Evolutionary conservation across 2,329 filamentous ascomycete species (phyloP), one percentile per base, ranked within the genome.

Genomic region (Pestalotiopsis sp.): DNA sequence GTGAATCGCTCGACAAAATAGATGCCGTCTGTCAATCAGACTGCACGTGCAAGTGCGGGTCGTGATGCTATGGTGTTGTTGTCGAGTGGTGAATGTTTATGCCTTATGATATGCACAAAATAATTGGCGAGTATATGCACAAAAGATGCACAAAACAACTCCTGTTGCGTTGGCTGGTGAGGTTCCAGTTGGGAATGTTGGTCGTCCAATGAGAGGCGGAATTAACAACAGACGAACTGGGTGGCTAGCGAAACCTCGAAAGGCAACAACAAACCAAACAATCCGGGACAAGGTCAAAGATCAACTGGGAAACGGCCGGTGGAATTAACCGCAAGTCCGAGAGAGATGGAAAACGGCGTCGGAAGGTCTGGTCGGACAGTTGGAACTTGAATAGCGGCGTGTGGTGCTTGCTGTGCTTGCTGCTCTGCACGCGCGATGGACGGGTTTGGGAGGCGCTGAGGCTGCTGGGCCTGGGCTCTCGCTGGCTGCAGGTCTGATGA

Each of bases 401-500:
- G 31, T 36, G 31, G 31, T 36, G 31, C 31, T 36, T 31, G 27
- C 25, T 3, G 27, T 27, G 27, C 27, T 27, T 27, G 27, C 27
- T 27, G 27, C 31, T 36, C 31, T 31, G 31, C 31, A 7, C 31
- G 31, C 31, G 31, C 31, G 31, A 36, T 36, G 31, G 31, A 36
- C 14, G 31, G 23, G 63, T 14, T 31, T 39, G 31, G 14, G 61
- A 56, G 60, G 64, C 36, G 39, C 23, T 38, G 58, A n/a, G 17
- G 17, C 49, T 23, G 66, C 57, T 52, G 58, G 68, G 52, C 66
- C 39, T 62, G 60, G 61, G 52, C 59, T 56, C 60, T 23, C 60
- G 65, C 52, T 59, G 64, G 67, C 69, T 69, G 70, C 68, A 70
- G 70, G 69, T 70, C 68, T 70, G 69, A 69, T 67, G 68, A 69